Evolutionary conservation across 306 rosid species (phyloP).

Genomic region (Gastrolobium villosum): DNA sequence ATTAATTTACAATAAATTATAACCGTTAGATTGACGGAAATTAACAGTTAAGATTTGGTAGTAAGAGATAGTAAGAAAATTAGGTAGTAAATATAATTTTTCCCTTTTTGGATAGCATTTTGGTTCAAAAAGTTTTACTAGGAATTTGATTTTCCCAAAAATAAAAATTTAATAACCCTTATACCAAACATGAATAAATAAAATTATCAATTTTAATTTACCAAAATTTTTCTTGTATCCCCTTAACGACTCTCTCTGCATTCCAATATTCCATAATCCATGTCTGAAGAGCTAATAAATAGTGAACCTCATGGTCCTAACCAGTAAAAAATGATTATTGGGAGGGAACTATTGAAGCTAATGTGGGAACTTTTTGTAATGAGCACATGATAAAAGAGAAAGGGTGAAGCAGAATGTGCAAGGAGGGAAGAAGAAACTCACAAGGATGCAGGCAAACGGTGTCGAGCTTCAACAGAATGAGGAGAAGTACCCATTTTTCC

Average conservation of each 20-base stretch:
- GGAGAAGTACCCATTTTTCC: slow-evolving; percentile 78
- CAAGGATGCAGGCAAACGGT: slow-evolving; percentile 78
- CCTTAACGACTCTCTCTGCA: neutral
- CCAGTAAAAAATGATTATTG: neutral
- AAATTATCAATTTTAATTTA: too few species aligned
- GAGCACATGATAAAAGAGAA: neutral
- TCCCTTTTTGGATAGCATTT: too few species aligned
- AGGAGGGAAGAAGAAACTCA: slow-evolving; percentile 49
- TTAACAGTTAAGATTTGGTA: too few species aligned
- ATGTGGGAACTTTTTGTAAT: neutral
- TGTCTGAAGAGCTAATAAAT: neutral
- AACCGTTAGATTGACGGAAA: too few species aligned
- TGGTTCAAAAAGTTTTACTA: too few species aligned
- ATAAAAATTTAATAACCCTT: too few species aligned
- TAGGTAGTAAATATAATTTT: too few species aligned
- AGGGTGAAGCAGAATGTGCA: neutral
- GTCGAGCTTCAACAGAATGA: slow-evolving; percentile 68
- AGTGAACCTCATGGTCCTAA: neutral
- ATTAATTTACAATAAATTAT: too few species aligned
- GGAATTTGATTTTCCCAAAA: too few species aligned
- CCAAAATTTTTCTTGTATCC: too few species aligned
- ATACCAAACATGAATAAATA: too few species aligned
- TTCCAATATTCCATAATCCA: neutral
- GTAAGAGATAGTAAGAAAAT: too few species aligned
- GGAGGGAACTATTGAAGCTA: neutral